Evolutionary conservation across 148 eudicot species (phyloP), one percentile per base, ranked within the genome.

Genomic region (Fallopia convolvulus): DNA sequence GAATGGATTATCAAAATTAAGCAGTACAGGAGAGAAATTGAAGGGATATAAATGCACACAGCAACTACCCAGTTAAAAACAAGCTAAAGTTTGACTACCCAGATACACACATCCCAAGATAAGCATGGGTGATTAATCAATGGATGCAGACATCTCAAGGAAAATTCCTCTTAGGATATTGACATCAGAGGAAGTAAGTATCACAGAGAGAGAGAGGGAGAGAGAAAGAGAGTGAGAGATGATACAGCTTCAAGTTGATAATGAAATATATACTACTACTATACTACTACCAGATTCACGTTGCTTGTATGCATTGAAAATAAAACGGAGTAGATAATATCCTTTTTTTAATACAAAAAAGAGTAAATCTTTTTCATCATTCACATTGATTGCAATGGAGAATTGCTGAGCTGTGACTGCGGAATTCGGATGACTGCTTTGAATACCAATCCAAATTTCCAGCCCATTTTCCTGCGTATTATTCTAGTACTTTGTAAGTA

Each of bases 91-190:
- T 61, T 66, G 72, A 68, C 72, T 50, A 63, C 86, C 79, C 76
- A 78, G 80, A 68, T 55, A 33, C 60, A 60, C 77, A 78, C 77
- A 76, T 80, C 79, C 79, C 83, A 58, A 84, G 63, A 77, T 77
- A 77, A 52, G 79, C 65, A 70, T 84, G 80, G 84, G 78, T 77
- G 74, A 72, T 63, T 15, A 70, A 55, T 44, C 81, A 85, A 73
- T 79, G 68, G 40, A 65, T 79, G 21, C 21, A 36, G 36, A 68
- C 17, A 17, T 68, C 21, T 36, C 72, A 36, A 39, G 63, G 72
- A 33, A 77, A 30, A 80, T 46, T 70, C 79, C 65, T 39, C 33
- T 36, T 18, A 73, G 15, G 70, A 21, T 30, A 74, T 48, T 78
- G 77, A 76, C 80, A 68, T 47, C 23, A 78, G 73, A 79, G 40